Conservation (phyloP, 305 asterid genomes). For the Fraxinus xanthoxyloides region DNA sequence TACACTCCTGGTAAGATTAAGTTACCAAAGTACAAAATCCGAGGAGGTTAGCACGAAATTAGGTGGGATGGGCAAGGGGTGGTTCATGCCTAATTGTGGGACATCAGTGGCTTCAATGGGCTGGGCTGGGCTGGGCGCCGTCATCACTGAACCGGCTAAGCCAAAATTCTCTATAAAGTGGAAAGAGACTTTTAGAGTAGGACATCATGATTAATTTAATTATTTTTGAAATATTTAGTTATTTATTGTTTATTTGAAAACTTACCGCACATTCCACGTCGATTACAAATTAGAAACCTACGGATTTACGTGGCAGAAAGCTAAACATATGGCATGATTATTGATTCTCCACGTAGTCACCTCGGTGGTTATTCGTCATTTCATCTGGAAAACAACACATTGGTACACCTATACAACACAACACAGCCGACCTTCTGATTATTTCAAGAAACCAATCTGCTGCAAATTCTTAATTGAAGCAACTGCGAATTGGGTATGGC, state of each 20-base stretch:
- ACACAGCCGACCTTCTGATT: not conserved
- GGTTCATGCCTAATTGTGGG: too few relatives aligned
- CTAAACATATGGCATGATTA: not conserved
- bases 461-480: not conserved
- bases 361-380: slow-evolving; percentile 7
- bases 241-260: too few relatives aligned
- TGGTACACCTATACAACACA: not conserved
- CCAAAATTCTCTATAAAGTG: not conserved
- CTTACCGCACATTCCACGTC: not conserved
- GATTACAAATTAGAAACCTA: not conserved
- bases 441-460: not conserved
- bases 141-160: not conserved
- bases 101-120: too few relatives aligned
- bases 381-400: not conserved
- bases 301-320: not conserved
- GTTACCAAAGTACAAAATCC: too few relatives aligned
- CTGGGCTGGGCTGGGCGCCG: too few relatives aligned
- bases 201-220: not conserved
- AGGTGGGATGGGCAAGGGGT: too few relatives aligned
- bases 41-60: too few relatives aligned
- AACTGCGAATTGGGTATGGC: slow-evolving; percentile 27
- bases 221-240: too few relatives aligned
- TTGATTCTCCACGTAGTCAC: not conserved
- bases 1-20: too few relatives aligned
- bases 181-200: not conserved